Evolutionary conservation across 2,329 filamentous ascomycete species (phyloP).

Genomic region (Neobulgaria alba): DNA sequence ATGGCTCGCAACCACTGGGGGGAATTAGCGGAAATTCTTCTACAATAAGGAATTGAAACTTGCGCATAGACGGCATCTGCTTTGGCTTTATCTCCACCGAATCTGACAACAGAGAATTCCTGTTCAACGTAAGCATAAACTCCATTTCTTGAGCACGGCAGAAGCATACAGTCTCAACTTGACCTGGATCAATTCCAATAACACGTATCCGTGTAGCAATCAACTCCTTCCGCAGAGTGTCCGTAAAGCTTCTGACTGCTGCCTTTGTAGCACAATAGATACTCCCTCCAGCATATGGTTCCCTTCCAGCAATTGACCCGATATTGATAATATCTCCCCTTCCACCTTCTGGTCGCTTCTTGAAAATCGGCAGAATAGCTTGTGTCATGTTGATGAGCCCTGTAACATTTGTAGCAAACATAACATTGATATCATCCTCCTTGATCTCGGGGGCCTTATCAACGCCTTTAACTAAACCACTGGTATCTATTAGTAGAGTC

Average conservation of each 20-base stretch:
- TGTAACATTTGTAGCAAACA: constrained; percentile 90
- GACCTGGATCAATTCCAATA: constrained; percentile 83
- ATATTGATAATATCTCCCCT: constrained; percentile 93
- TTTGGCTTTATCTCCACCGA: constrained; percentile 81
- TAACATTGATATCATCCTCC: constrained; percentile 73
- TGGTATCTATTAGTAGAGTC: constrained; percentile 30
- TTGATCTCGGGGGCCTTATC: constrained; percentile 77
- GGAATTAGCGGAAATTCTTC: constrained; percentile 4
- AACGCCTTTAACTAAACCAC: constrained; percentile 81
- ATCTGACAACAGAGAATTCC: constrained; percentile 85
- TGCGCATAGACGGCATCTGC: constrained; percentile 84
- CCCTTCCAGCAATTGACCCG: constrained; percentile 82
- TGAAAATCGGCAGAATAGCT: constrained; percentile 75
- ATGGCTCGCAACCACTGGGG: constrained; percentile 62
- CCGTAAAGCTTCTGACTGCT: constrained; percentile 76
- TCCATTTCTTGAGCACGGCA: too few species aligned
- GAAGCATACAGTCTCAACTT: constrained; percentile 68
- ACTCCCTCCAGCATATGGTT: constrained; percentile 73
- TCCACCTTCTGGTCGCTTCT: constrained; percentile 58
- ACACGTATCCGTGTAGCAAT: constrained; percentile 72
- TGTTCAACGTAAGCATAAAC: too few species aligned
- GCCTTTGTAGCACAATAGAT: constrained; percentile 95
- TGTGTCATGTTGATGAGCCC: constrained; percentile 97
- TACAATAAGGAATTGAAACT: constrained; percentile 28
- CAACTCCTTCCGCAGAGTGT: constrained; percentile 72